Conservation (phyloP, 2,329 filamentous ascomycete genomes). For the Penicillium glabrum region DNA sequence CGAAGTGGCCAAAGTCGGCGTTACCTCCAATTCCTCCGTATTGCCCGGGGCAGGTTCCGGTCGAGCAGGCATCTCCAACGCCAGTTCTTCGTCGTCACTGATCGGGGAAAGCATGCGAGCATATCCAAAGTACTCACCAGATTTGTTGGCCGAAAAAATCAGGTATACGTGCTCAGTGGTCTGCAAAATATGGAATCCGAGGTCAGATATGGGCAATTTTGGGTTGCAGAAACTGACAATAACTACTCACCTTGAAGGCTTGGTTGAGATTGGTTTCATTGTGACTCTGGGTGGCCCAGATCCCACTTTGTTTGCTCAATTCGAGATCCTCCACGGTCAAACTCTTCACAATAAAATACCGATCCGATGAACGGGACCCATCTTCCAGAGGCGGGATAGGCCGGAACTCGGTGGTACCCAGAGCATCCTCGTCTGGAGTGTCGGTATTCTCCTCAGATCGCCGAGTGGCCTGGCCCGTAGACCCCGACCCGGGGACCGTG, state of each 20-base stretch:
- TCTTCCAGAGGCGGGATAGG: constrained; percentile 18
- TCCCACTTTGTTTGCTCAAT: constrained; percentile 78
- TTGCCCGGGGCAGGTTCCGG: constrained; percentile 57
- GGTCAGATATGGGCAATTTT: neutral
- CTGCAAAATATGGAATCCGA: constrained; percentile 46
- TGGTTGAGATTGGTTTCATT: constrained; percentile 83
- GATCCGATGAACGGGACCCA: constrained; percentile 58
- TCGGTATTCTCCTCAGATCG: constrained; percentile 14
- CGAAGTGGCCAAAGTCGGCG: constrained; percentile 74
- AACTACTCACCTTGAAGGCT: constrained; percentile 69
- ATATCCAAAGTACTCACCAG: constrained; percentile 94
- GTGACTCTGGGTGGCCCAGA: constrained; percentile 93
- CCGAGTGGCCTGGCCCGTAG: constrained; percentile 47
- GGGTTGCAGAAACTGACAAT: neutral
- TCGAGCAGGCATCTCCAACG: constrained; percentile 68
- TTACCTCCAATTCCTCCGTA: constrained; percentile 73
- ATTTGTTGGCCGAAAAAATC: constrained; percentile 96
- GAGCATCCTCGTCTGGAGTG: constrained; percentile 5
- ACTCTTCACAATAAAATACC: constrained; percentile 92
- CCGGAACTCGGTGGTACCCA: neutral
- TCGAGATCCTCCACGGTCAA: constrained; percentile 88
- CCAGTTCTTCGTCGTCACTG: constrained; percentile 69
- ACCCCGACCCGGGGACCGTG: constrained; percentile 37
- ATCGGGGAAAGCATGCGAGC: constrained; percentile 87
- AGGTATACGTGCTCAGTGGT: constrained; percentile 80